Evolutionary conservation across 2,329 filamentous ascomycete species (phyloP), one percentile per base, ranked within the genome.

Genomic region (Alternaria hordeiaustralica): DNA sequence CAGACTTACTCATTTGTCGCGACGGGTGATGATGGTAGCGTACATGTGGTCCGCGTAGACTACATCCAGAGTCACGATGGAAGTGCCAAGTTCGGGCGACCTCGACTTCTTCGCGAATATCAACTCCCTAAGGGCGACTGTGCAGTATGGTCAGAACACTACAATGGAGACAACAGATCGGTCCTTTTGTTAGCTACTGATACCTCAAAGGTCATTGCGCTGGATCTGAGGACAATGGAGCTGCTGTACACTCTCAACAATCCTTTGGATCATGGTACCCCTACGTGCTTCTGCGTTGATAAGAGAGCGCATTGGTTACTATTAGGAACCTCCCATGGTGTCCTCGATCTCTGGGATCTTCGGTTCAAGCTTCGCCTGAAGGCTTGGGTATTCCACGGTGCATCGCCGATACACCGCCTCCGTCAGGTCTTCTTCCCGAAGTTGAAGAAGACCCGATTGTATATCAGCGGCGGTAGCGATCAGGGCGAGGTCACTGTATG

Each of bases 271-370:
- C 95, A 99, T 75, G 96, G 96, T 12, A 92, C 90, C 1, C 93
- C 94, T 1, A 97, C 93, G 0, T 96, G 93, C 70, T 97, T 99
- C 80, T 95, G 92, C 73, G 86, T 97, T 30, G 94, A 97, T 74
- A 87, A 89, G 61, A 92, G 90, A 75, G 90, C 92, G 55, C 94
- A 96, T 75, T 99, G 96, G 96, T 84, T 99, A 4, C 87, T 97
- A 2, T 82, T 98, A 0, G 96, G 94, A 36, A 99, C 96, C 1
- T 93, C 93, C 0, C 94, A 98, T 76, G 96, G 96, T 36, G 90
- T 98, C 26, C 84, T 99, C 8, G 92, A 97, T 76, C 86, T 99
- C 2, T 99, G 96, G 96, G 96, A 99, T 79, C 85, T 99, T 44
- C 91, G 96, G n/a, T 99, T 99, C 84, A 91, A 89, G 69, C 87